Evolutionary conservation across 1,284 basidiomycete species (phyloP).

Genomic region (Ganoderma boninense): DNA sequence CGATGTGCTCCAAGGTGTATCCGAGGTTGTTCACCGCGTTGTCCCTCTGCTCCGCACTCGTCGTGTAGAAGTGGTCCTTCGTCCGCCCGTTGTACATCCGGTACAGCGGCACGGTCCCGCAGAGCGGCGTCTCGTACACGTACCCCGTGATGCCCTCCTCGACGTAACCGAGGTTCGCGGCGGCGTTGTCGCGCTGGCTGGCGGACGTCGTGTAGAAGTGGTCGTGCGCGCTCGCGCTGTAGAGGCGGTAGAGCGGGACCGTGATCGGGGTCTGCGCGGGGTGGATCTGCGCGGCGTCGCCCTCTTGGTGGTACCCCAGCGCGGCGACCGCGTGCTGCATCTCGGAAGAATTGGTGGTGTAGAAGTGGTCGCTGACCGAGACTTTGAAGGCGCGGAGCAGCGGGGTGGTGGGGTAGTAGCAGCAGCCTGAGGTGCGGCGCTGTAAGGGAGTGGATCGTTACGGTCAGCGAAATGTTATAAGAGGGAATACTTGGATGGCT

Average conservation of each 20-base stretch:
- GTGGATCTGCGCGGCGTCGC: slow-evolving; percentile 6
- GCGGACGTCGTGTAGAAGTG: slow-evolving; percentile 23
- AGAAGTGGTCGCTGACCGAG: slow-evolving; percentile 27
- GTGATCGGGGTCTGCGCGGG: slow-evolving; percentile 12
- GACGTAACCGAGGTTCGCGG: not conserved
- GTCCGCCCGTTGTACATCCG: slow-evolving; percentile 13
- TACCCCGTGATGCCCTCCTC: slow-evolving; percentile 16
- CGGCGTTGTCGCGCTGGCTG: slow-evolving; percentile 11
- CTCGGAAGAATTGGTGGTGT: slow-evolving; percentile 24
- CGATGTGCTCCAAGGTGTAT: slow-evolving; percentile 14
- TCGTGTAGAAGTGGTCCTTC: slow-evolving; percentile 24
- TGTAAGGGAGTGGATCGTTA: not conserved
- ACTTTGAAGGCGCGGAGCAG: slow-evolving; percentile 23
- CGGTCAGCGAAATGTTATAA: not conserved
- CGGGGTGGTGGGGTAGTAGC: slow-evolving; percentile 15
- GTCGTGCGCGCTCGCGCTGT: slow-evolving; percentile 6
- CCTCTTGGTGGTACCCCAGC: slow-evolving; percentile 19
- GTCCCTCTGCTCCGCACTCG: slow-evolving; percentile 14
- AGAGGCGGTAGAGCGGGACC: slow-evolving; percentile 23
- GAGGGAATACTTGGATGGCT: too few species aligned
- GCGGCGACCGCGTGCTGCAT: slow-evolving; percentile 18
- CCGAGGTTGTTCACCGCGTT: slow-evolving; percentile 12
- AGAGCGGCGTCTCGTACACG: slow-evolving; percentile 8
- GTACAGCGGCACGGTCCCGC: slow-evolving; percentile 21
- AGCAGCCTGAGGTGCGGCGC: slow-evolving; percentile 6